Conservation (phyloP, 306 rosid genomes). For the Vicia sativa region DNA sequence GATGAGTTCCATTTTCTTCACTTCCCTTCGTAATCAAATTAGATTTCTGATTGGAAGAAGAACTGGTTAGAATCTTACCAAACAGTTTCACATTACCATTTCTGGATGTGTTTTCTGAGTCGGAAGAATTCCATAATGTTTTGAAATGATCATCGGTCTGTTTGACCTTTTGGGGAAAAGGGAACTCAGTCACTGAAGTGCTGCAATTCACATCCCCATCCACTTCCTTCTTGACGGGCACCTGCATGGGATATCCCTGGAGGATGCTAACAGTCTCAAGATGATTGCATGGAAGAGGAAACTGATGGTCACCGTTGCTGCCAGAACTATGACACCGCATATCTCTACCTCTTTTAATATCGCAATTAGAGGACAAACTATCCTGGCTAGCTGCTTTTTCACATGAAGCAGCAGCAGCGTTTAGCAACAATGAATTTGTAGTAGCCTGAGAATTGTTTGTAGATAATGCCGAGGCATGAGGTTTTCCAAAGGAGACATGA, state of each 20-base stretch:
- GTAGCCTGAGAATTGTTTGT: conserved; percentile 41
- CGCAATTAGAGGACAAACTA: conserved; percentile 54
- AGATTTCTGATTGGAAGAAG: conserved; percentile 56
- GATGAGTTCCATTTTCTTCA: conserved; percentile 52
- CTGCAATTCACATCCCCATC: conserved; percentile 53
- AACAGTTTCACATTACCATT: conserved; percentile 92
- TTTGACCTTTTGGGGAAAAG: conserved; percentile 54
- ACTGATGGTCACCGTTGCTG: conserved; percentile 51
- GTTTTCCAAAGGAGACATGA: conserved; percentile 44
- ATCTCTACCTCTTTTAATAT: conserved; percentile 47
- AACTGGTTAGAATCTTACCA: conserved; percentile 77
- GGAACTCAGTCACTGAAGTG: conserved; percentile 49
- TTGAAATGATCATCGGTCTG: conserved; percentile 41
- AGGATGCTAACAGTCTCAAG: conserved; percentile 52
- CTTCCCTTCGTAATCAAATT: conserved; percentile 47
- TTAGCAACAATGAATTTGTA: conserved; percentile 47
- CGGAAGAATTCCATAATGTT: conserved; percentile 45
- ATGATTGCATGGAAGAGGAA: conserved; percentile 38
- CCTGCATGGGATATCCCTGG: conserved; percentile 56
- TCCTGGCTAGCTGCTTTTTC: conserved; percentile 54
- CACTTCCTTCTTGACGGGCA: conserved; percentile 50
- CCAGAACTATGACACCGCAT: conserved; percentile 38
- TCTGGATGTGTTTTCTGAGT: conserved; percentile 64
- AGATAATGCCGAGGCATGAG: conserved; percentile 38
- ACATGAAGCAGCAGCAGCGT: conserved; percentile 35